Evolutionary conservation across 441 rosid genomes (phyloP), one percentile per base, ranked within the genome.

Genomic region (Breynia disticha): DNA sequence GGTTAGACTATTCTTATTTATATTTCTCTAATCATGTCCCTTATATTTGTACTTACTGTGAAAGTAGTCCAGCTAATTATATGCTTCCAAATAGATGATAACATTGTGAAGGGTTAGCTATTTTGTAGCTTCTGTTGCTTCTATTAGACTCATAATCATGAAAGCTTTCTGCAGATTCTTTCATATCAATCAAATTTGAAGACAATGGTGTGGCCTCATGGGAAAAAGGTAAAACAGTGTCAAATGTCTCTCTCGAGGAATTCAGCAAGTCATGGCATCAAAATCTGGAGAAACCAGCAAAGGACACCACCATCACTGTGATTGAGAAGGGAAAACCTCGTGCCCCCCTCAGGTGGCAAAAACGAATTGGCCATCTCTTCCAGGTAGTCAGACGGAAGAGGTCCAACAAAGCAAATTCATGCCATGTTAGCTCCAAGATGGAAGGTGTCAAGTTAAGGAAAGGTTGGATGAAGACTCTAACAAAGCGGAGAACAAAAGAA

Each of bases 111-210:
- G 35, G 35, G 35, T 28, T 28, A 3, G 35, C 35, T 28, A 4
- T 28, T 28, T 46, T 21, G 41, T 42, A 9, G 19, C 37, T 47
- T 19, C 11, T 28, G 42, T 65, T 19, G 19, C 2, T 3, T 43
- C 43, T 5, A 20, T 19, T 28, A 12, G 21, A 45, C 19, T 4
- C 52, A 42, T 13, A 35, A 45, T n/a, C 19, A 19, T 54, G 14
- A 41, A 41, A 41, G 44, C 44, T 41, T 47, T 67, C 59, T 70
- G 62, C 76, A 87, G 98, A 84, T 55, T 86, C 98, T 1, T 91
- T 91, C 57, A 91, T 91, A 68, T 88, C 96, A 16, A 91, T 91
- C 22, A 82, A 86, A 68, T 87, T 91, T 63, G 96, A 82, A 64
- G 72, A 81, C 59, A 81, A 88, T 64, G 98, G 96, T 7, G 76